These are phyloP conservation scores for Mollisia scopiformis DNA, from an alignment of 2,329 filamentous ascomycete genomes.

Conservation along the genomic window DNA sequence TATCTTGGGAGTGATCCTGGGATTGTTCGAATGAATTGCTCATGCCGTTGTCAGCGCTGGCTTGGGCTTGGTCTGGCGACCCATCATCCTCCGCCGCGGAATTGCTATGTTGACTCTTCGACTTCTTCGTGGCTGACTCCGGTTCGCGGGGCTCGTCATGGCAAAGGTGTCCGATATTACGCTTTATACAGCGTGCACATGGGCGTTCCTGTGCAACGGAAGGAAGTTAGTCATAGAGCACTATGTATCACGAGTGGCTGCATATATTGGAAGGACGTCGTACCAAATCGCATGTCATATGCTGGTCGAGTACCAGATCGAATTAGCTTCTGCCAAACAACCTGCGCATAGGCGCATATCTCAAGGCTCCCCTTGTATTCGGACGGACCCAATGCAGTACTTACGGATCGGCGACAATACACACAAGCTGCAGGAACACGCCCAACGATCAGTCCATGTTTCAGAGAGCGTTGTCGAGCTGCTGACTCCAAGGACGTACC, in stretches of 20 bases:
- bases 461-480: slow-evolving; percentile 30
- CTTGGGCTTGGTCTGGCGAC: slow-evolving; percentile 52
- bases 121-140: slow-evolving; percentile 68
- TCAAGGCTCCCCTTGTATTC: slow-evolving; percentile 29
- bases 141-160: slow-evolving; percentile 95
- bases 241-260: slow-evolving; percentile 36
- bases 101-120: slow-evolving; percentile 65
- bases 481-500: slow-evolving; percentile 57
- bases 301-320: slow-evolving; percentile 52
- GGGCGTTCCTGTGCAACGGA: slow-evolving; percentile 74
- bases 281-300: slow-evolving; percentile 94
- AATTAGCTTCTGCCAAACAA: slow-evolving; percentile 39
- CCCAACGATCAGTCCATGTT: slow-evolving; percentile 36
- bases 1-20: slow-evolving; percentile 50
- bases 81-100: slow-evolving; percentile 63
- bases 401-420: slow-evolving; percentile 89
- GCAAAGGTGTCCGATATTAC: slow-evolving; percentile 97
- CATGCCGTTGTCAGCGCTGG: slow-evolving; percentile 47
- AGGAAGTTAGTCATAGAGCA: slow-evolving; percentile 34
- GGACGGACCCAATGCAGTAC: slow-evolving; percentile 47
- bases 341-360: slow-evolving; percentile 36
- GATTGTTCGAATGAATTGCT: slow-evolving; percentile 58
- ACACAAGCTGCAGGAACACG: slow-evolving; percentile 72
- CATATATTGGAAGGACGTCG: slow-evolving; percentile 41
- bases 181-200: slow-evolving; percentile 96